Evolutionary conservation across 2,329 filamentous ascomycete species (phyloP), one percentile per base, ranked within the genome.

Genomic region (Aphanocladium album): DNA sequence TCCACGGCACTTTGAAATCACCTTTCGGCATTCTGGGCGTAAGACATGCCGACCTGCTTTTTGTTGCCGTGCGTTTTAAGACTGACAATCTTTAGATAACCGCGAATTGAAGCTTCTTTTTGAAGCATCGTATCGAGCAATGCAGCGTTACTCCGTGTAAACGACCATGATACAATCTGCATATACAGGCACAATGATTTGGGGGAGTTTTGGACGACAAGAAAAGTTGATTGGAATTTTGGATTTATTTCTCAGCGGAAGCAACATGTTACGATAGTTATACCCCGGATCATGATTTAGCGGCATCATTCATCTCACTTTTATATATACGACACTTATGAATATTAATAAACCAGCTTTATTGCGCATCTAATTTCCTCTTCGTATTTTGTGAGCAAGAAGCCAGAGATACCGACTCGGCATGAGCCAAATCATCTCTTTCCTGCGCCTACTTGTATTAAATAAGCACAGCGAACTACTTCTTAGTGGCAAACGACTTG

Each of bases 21-120:
- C 6, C 17, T 60, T 60, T 33, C 14, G 17, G 21, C 30, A 53
- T 17, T n/a, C 6, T 60, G 53, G 37, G 54, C 19, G 4, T 21
- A 9, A 27, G 16, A 6, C 12, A 14, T 25, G 1, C 14, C 1
- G 16, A 17, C 21, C 7, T 8, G 16, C 21, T 27, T 25, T 4
- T 27, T 47, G 8, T 27, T 27, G 23, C 23, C 19, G 7, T 5
- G 35, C 6, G 8, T 8, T 37, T 19, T 12, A 14, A 8, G 16
- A 39, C 57, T 60, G 16, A 60, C 57, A 21, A n/a, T 3, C 25
- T 21, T 4, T 12, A 60, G 57, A 60, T 14, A 51, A 51, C 37
- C 57, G 30, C 16, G 16, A 37, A 3, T 16, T 60, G 21, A 60
- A 60, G 39, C 17, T 27, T 27, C 19, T 60, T 6, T 37, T 60